These are phyloP conservation scores for Penicillium sp. DNA, from an alignment of 2,329 filamentous ascomycete genomes.

Conservation along the genomic window DNA sequence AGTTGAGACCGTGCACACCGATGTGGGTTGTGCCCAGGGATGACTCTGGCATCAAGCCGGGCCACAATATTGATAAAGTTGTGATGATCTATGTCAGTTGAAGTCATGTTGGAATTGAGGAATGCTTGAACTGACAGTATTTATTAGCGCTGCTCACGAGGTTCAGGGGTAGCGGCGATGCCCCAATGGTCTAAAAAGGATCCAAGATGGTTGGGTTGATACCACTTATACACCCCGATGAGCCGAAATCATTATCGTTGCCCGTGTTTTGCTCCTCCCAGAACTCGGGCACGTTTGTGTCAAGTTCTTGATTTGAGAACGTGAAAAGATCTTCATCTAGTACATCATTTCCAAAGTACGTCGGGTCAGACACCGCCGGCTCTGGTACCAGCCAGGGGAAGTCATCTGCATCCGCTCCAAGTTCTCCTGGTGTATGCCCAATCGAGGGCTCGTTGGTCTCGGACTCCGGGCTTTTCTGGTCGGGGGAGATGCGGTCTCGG, in stretches of 20 bases:
- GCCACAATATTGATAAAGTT: constrained; percentile 1
- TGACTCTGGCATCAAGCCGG: constrained; percentile 2
- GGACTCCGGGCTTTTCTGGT: background rate
- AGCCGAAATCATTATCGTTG: background rate
- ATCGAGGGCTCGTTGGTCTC: background rate
- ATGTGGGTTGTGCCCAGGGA: background rate
- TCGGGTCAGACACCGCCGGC: background rate
- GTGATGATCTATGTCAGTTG: background rate
- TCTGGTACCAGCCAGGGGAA: background rate
- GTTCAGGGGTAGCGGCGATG: background rate
- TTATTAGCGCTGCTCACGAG: background rate
- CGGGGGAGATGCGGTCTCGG: background rate
- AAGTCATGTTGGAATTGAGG: too few species aligned
- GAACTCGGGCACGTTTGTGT: too few species aligned
- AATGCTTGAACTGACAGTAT: background rate
- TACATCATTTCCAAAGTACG: background rate
- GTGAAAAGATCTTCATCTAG: background rate
- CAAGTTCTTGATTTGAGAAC: background rate
- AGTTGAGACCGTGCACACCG: background rate
- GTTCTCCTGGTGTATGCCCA: background rate
- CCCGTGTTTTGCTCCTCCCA: background rate
- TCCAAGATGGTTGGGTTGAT: background rate
- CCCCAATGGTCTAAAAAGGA: constrained; percentile 1
- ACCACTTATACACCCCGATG: background rate
- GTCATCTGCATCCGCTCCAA: too few species aligned